A percentile compares a stretch with the other conserved stretches of the same genome.
phyloP scores from a whole-genome alignment of 2,329 filamentous ascomycete species.

The Calonectria henricotiae region DNA sequence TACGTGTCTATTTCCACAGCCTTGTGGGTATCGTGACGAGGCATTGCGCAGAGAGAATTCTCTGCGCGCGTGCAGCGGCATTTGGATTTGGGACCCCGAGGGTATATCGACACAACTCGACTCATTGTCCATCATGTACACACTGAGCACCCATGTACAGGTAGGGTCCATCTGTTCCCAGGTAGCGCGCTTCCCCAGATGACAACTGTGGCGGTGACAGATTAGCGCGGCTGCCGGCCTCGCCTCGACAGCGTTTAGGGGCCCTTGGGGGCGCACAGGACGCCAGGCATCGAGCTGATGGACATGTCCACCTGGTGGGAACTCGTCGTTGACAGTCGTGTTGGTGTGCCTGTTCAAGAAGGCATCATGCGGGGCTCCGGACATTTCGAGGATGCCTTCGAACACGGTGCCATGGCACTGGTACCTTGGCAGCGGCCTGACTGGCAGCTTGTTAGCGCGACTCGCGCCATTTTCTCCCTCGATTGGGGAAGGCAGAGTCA shows the following conservation, averaged over 20 bases:
- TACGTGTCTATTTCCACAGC: slow-evolving; percentile 18
- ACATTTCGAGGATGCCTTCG: slow-evolving; percentile 18
- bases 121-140: not conserved
- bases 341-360: slow-evolving; percentile 1
- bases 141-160: not conserved
- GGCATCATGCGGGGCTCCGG: slow-evolving; percentile 10
- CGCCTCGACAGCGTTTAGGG: not conserved
- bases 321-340: not conserved
- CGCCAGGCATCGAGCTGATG: not conserved
- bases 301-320: slow-evolving; percentile 8
- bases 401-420: slow-evolving; percentile 25
- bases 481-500: slow-evolving; percentile 9
- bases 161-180: not conserved
- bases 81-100: too few relatives aligned
- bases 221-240: slow-evolving; percentile 12
- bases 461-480: slow-evolving; percentile 20
- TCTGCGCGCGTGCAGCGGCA: slow-evolving; percentile 6
- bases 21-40: slow-evolving; percentile 14
- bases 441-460: slow-evolving; percentile 9
- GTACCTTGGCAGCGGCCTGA: slow-evolving; percentile 21
- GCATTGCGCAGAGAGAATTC: not conserved
- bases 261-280: not conserved
- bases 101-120: too few relatives aligned
- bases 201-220: not conserved
- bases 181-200: slow-evolving; percentile 9